These are phyloP conservation scores for Inonotus hispidus DNA, from an alignment of 1,284 basidiomycete genomes.

Conservation along the genomic window DNA sequence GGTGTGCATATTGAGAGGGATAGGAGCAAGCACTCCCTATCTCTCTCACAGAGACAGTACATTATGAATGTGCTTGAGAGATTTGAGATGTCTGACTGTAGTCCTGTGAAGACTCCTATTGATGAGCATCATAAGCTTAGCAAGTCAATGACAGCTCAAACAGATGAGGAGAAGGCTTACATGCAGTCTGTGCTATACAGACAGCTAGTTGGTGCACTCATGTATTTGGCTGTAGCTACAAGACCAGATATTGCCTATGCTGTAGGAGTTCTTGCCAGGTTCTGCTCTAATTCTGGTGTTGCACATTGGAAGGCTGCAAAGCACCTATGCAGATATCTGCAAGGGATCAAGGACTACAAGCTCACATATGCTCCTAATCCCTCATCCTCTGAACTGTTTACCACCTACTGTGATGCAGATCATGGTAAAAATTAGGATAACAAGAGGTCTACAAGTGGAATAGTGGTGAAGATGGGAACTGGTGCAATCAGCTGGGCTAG, in stretches of 20 bases:
- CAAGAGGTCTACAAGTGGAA: neutral
- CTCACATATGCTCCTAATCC: neutral
- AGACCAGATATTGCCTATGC: slow-evolving; percentile 34
- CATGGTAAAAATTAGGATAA: neutral
- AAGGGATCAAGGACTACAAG: too few relatives aligned
- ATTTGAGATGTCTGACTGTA: neutral
- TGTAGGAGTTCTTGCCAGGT: slow-evolving; percentile 29
- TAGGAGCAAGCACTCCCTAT: neutral
- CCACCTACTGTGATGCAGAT: slow-evolving; percentile 9
- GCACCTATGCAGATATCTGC: too few relatives aligned
- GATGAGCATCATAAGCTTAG: neutral
- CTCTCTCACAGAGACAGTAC: neutral
- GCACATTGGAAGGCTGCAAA: slow-evolving; percentile 27
- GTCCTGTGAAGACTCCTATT: neutral
- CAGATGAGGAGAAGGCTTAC: slow-evolving; percentile 18
- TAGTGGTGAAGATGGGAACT: slow-evolving; percentile 14
- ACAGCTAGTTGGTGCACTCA: slow-evolving; percentile 27
- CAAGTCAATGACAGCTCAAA: slow-evolving; percentile 18
- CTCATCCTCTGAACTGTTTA: neutral
- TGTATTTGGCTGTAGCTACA: slow-evolving; percentile 26
- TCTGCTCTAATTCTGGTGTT: slow-evolving; percentile 28
- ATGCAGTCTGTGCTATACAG: slow-evolving; percentile 30
- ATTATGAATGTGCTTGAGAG: neutral
- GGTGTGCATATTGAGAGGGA: slow-evolving; percentile 24
- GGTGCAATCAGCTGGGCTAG: too few relatives aligned